Conservation (phyloP, 2,329 filamentous ascomycete species). For the Tolypocladium inflatum region DNA sequence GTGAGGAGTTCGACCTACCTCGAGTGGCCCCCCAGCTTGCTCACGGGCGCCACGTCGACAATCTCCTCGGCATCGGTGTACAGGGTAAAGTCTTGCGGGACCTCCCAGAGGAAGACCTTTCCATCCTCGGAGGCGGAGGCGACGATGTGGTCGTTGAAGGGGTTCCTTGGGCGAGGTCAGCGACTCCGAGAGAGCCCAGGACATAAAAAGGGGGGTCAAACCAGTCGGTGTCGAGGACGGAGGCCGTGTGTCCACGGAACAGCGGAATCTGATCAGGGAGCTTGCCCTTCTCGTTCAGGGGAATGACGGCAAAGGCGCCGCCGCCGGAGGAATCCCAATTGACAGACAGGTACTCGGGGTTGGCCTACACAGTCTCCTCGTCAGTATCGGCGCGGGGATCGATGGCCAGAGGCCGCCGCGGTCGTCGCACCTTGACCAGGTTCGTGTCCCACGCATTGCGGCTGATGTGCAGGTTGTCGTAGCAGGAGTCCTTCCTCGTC, state of each 20-base stretch:
- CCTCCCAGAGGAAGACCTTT: slow-evolving; percentile 95
- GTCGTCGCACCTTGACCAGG: slow-evolving; percentile 72
- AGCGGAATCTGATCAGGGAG: slow-evolving; percentile 87
- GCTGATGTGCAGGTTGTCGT: slow-evolving; percentile 94
- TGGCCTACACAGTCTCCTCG: slow-evolving; percentile 50
- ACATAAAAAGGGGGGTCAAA: slow-evolving; percentile 22
- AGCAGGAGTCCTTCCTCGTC: slow-evolving; percentile 95
- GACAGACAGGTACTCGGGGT: slow-evolving; percentile 90
- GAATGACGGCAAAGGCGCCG: slow-evolving; percentile 93
- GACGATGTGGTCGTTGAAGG: slow-evolving; percentile 88
- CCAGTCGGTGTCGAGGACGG: slow-evolving; percentile 97
- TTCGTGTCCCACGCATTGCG: slow-evolving; percentile 99
- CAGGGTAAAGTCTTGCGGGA: slow-evolving; percentile 79
- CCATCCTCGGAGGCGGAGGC: slow-evolving; percentile 94
- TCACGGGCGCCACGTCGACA: slow-evolving; percentile 68
- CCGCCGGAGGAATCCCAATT: slow-evolving; percentile 98
- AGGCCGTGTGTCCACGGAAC: slow-evolving; percentile 91
- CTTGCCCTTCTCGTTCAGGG: slow-evolving; percentile 79
- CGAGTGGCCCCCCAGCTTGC: slow-evolving; percentile 77
- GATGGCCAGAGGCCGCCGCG: neutral
- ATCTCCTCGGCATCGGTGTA: slow-evolving; percentile 79
- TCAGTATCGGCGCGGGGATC: slow-evolving; percentile 5
- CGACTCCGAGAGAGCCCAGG: slow-evolving; percentile 1
- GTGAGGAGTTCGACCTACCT: slow-evolving; percentile 42
- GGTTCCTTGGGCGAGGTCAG: slow-evolving; percentile 55